Base-by-base conservation (phyloP, 129 eudicot species). In the Centrapalus pauciflorus region DNA sequence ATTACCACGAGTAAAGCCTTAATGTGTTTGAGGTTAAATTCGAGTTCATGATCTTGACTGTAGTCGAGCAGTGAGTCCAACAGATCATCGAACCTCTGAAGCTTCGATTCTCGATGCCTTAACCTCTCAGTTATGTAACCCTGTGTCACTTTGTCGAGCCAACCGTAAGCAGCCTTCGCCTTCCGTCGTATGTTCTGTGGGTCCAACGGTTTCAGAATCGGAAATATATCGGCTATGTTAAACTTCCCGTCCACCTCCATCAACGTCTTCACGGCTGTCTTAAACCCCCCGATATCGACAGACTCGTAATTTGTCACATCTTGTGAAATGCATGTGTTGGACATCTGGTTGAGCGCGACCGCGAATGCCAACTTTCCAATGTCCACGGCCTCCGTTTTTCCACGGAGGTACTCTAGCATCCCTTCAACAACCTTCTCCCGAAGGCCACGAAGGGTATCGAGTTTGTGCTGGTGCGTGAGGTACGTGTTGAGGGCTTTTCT, bases 161-260 rank as follows among this genome's bases (percentile, higher is more conserved):
- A 51, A 19, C 54, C 70, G 43, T 79, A 79, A 1, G 69, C 77
- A 8, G 33, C 71, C 62, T 48, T 79, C 1, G 83, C 74, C 34
- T 54, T 48, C 10, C 71, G 48, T 67, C 82, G 72, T 34, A 80
- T 68, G 1, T 85, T 81, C 30, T 80, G 89, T 2, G 71, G 82
- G 25, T 86, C 95, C 29, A 78, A 73, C 8, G 57, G 55, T 37
- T 61, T 86, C 28, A 83, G n/a, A 26, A 68, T 34, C 13, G 84
- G 84, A 55, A 83, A 80, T 8, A 55, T 77, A 43, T 86, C 95
- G 0, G 81, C 72, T 0, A 72, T 27, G 17, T 83, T 87, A 19
- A 84, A 80, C 74, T 59, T 78, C n/a, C 77, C 83, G n/a, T 72
- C 83, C 23, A 74, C 62, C 32, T 63, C 81, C 80, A 83, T 64